phyloP scores from a whole-genome alignment of 2,329 filamentous ascomycete species.

The Xylaria sp. region DNA sequence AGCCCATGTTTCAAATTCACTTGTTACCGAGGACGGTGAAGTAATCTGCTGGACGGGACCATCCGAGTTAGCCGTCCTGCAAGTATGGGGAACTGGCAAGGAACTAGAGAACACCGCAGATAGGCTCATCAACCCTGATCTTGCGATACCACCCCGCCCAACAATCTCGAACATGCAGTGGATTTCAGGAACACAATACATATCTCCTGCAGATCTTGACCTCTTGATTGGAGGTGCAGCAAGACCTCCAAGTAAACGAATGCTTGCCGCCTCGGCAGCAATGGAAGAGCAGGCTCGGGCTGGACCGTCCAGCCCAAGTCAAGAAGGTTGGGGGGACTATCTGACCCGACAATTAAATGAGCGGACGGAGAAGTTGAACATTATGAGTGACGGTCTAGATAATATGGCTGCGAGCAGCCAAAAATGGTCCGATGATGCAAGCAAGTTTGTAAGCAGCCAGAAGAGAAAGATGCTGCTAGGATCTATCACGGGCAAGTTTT shows the following conservation, averaged over 20 bases:
- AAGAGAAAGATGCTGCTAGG: slow-evolving; percentile 87
- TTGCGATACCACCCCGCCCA: slow-evolving; percentile 79
- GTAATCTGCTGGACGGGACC: slow-evolving; percentile 90
- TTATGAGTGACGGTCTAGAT: slow-evolving; percentile 88
- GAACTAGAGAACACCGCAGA: slow-evolving; percentile 73
- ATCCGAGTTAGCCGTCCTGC: slow-evolving; percentile 84
- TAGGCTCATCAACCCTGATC: slow-evolving; percentile 80
- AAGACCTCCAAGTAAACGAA: slow-evolving; percentile 87
- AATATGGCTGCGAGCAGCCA: slow-evolving; percentile 82
- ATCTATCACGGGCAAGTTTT: slow-evolving; percentile 70
- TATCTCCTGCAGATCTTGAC: slow-evolving; percentile 89
- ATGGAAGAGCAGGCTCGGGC: slow-evolving; percentile 72
- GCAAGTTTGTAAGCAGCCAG: slow-evolving; percentile 86
- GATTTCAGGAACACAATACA: slow-evolving; percentile 93
- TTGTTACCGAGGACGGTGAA: slow-evolving; percentile 81
- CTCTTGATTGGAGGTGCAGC: slow-evolving; percentile 89
- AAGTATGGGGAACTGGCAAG: slow-evolving; percentile 82
- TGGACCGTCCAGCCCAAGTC: slow-evolving; percentile 51
- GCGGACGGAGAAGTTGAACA: slow-evolving; percentile 84
- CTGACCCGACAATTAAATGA: slow-evolving; percentile 89
- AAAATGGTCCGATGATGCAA: slow-evolving; percentile 87
- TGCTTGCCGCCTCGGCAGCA: slow-evolving; percentile 81
- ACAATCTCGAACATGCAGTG: slow-evolving; percentile 97
- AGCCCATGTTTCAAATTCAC: slow-evolving; percentile 73
- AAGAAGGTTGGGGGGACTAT: slow-evolving; percentile 80